Conservation (phyloP, 164 flowering plant genomes). For the Sextonia rubra region DNA sequence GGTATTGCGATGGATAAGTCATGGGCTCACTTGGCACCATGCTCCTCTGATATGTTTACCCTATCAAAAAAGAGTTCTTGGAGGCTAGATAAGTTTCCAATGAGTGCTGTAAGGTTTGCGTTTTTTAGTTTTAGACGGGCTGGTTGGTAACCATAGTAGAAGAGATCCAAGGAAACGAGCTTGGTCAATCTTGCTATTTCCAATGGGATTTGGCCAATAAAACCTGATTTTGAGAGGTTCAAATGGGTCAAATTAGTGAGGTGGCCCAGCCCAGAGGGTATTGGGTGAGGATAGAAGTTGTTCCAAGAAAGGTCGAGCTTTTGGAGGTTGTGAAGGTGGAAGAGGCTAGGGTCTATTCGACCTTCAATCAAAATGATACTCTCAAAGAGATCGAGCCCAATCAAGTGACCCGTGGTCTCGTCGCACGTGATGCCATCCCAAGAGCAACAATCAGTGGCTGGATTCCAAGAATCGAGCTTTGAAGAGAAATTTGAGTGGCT, state of each 20-base stretch:
- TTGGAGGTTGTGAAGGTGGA: conserved; percentile 16
- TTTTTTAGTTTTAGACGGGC: conserved; percentile 3
- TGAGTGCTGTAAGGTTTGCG: conserved; percentile 22
- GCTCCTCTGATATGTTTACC: conserved; percentile 24
- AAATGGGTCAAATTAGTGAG: conserved; percentile 30
- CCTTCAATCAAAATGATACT: conserved; percentile 23
- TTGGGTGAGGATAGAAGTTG: conserved; percentile 15
- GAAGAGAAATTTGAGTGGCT: not conserved
- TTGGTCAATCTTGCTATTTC: conserved; percentile 25
- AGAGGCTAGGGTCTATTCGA: not conserved
- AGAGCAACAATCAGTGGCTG: conserved; percentile 24
- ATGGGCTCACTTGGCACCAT: conserved; percentile 21
- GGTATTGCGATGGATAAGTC: conserved; percentile 29
- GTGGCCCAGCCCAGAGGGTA: conserved; percentile 32
- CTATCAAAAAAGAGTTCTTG: conserved; percentile 29
- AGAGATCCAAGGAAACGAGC: conserved; percentile 21
- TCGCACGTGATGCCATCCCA: conserved; percentile 42
- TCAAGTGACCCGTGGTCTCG: conserved; percentile 22
- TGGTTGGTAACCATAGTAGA: no score
- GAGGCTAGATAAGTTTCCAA: conserved; percentile 23
- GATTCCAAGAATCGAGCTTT: conserved; percentile 31
- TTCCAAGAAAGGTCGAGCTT: conserved; percentile 37
- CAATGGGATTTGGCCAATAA: conserved; percentile 37
- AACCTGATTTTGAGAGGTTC: conserved; percentile 38
- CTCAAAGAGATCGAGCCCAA: conserved; percentile 26